These are phyloP conservation scores for Diaporthe vaccinii DNA, from an alignment of 2,329 filamentous ascomycete genomes.

Conservation along the genomic window DNA sequence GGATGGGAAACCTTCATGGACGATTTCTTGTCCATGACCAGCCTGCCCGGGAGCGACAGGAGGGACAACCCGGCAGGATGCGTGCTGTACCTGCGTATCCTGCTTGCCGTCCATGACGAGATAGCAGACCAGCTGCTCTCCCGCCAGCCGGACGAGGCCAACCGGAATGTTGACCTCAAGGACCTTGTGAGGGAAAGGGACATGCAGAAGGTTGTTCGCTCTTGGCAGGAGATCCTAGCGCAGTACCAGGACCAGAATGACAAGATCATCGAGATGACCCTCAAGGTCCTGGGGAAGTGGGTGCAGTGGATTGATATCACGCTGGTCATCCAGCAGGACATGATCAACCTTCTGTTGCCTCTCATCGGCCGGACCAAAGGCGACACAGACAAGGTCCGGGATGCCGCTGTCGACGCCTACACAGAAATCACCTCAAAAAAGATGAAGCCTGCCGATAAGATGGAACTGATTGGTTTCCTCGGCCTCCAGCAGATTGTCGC, in stretches of 20 bases:
- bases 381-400: conserved; percentile 82
- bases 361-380: conserved; percentile 82
- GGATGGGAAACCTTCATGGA: conserved; percentile 93
- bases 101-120: conserved; percentile 94
- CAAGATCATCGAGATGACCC: conserved; percentile 84
- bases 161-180: conserved; percentile 90
- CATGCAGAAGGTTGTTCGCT: conserved; percentile 86
- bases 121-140: conserved; percentile 93
- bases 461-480: conserved; percentile 91
- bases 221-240: conserved; percentile 91
- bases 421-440: conserved; percentile 98
- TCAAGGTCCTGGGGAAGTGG: conserved; percentile 96
- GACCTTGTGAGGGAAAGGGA: conserved; percentile 90
- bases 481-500: conserved; percentile 88
- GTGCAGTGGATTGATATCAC: conserved; percentile 99
- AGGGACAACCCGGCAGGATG: conserved; percentile 82
- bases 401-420: conserved; percentile 93
- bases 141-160: conserved; percentile 82
- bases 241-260: conserved; percentile 81
- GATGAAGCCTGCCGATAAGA: conserved; percentile 94
- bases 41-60: conserved; percentile 67
- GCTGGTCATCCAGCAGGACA: conserved; percentile 89
- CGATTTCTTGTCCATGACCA: conserved; percentile 85
- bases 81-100: conserved; percentile 87
- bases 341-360: conserved; percentile 87